phyloP scores from a whole-genome alignment of 2,329 filamentous ascomycete species.

The Alternaria burnsii region DNA sequence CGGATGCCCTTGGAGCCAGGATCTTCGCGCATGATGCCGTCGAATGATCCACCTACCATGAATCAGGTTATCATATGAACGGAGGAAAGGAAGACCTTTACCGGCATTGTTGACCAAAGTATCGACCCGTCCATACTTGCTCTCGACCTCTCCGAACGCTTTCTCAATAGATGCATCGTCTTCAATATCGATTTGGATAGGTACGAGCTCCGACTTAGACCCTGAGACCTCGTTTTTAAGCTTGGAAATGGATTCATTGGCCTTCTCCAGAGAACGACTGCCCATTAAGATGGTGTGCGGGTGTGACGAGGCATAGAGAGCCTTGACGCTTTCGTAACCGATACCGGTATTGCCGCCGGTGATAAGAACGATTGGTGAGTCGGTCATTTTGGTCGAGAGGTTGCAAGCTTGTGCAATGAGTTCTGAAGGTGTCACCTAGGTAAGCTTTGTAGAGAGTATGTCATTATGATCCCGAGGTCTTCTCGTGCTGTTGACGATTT shows the following conservation, averaged over 20 bases:
- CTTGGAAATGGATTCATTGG: constrained; percentile 34
- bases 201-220: constrained; percentile 54
- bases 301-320: constrained; percentile 57
- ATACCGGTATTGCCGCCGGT: constrained; percentile 70
- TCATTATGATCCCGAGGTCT: background rate
- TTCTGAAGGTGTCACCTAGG: background rate
- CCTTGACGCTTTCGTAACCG: constrained; percentile 66
- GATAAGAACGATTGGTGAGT: constrained; percentile 60
- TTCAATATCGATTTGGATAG: constrained; percentile 63
- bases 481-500: background rate
- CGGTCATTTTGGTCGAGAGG: constrained; percentile 17
- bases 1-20: constrained; percentile 43
- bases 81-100: constrained; percentile 19
- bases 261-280: constrained; percentile 62
- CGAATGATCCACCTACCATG: constrained; percentile 56
- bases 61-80: background rate
- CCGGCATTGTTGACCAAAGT: constrained; percentile 67
- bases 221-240: constrained; percentile 55
- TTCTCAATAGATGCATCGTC: constrained; percentile 62
- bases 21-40: constrained; percentile 43
- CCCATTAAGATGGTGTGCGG: constrained; percentile 67
- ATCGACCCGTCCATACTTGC: constrained; percentile 59
- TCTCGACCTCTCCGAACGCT: constrained; percentile 55
- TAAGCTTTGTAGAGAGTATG: background rate
- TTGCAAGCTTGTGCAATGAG: background rate